Conservation (phyloP, 1,284 basidiomycete genomes). For the Cryptococcus wingfieldii region DNA sequence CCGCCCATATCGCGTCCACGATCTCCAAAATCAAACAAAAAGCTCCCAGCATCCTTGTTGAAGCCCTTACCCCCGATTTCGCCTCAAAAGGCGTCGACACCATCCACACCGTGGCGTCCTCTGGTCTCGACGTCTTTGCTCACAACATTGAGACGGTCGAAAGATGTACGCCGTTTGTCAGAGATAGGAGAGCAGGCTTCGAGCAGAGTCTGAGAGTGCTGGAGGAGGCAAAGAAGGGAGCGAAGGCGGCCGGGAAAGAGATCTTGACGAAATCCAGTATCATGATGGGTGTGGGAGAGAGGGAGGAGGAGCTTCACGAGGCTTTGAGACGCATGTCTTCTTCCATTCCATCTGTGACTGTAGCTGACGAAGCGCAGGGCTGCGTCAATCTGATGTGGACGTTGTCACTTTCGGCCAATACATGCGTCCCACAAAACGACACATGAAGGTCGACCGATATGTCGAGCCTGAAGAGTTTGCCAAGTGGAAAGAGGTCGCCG, state of each 20-base stretch:
- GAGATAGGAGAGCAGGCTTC: slow-evolving; percentile 91
- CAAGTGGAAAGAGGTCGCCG: slow-evolving; percentile 82
- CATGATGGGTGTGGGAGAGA: slow-evolving; percentile 97
- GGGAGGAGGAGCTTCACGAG: slow-evolving; percentile 74
- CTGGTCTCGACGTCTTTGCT: slow-evolving; percentile 94
- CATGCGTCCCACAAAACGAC: slow-evolving; percentile 97
- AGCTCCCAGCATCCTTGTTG: slow-evolving; percentile 91
- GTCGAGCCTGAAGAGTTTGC: slow-evolving; percentile 91
- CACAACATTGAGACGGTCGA: slow-evolving; percentile 98
- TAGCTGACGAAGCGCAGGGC: slow-evolving; percentile 54
- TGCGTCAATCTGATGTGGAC: slow-evolving; percentile 83
- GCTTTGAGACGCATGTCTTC: slow-evolving; percentile 67
- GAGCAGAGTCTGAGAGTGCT: slow-evolving; percentile 82
- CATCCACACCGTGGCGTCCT: slow-evolving; percentile 78
- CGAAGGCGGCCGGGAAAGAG: slow-evolving; percentile 70
- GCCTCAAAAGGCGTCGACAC: slow-evolving; percentile 64
- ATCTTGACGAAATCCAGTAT: slow-evolving; percentile 96
- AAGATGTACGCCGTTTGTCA: slow-evolving; percentile 86
- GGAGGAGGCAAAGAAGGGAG: slow-evolving; percentile 74
- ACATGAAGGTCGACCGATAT: slow-evolving; percentile 99
- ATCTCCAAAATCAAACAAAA: slow-evolving; percentile 95
- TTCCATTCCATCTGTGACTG: not conserved
- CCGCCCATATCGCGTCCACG: slow-evolving; percentile 89
- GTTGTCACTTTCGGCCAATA: slow-evolving; percentile 99
- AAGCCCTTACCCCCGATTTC: slow-evolving; percentile 96